Evolutionary conservation across 1,284 basidiomycete genomes (phyloP).

Genomic region (Rhodofomes roseus): DNA sequence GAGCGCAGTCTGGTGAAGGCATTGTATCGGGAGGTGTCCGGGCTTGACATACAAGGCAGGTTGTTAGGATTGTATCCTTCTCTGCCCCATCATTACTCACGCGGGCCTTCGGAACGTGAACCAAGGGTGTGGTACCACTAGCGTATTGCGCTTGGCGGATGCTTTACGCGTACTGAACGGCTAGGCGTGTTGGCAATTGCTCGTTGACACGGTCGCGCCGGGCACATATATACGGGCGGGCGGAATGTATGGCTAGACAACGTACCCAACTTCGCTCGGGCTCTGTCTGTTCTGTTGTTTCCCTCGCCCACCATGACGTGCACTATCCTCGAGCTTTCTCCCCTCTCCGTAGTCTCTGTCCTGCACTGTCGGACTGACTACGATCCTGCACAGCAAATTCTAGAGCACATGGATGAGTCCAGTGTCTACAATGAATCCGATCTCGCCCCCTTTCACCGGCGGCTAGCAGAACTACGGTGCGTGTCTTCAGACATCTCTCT

Average conservation of each 20-base stretch:
- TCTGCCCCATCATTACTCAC: background rate
- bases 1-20: background rate
- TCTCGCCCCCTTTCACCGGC: conserved; percentile 79
- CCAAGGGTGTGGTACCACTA: conserved; percentile 1
- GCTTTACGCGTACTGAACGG: background rate
- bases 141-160: background rate
- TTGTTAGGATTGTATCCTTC: conserved; percentile 4
- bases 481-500: conserved; percentile 8
- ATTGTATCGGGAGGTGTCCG: background rate
- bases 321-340: background rate
- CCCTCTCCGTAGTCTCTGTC: conserved; percentile 2
- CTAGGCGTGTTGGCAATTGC: background rate
- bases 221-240: background rate
- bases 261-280: background rate
- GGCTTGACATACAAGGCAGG: conserved; percentile 1
- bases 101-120: background rate
- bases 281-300: background rate
- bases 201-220: background rate
- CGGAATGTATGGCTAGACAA: background rate
- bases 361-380: conserved; percentile 10
- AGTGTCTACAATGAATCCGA: conserved; percentile 90
- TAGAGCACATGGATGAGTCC: conserved; percentile 92
- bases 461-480: conserved; percentile 71
- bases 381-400: conserved; percentile 68
- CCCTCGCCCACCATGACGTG: background rate